Conservation (phyloP, 169 alveolate species). For the Cryptosporidium sp. region DNA sequence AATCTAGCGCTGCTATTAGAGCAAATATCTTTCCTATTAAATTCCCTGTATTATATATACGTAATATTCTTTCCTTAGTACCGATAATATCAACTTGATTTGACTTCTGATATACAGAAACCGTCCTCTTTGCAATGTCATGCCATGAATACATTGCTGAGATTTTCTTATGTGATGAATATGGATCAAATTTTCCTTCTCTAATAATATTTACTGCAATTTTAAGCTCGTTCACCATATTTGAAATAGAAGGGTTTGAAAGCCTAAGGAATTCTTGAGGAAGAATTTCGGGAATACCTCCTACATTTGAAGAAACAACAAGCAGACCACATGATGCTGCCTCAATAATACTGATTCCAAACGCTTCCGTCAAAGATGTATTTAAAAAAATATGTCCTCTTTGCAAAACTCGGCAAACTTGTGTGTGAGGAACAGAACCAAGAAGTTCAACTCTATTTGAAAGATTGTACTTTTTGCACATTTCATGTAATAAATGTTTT, state of each 20-base stretch:
- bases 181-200: conserved; percentile 81
- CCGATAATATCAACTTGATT: conserved; percentile 32
- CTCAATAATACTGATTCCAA: conserved; percentile 98
- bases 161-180: conserved; percentile 82
- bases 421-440: conserved; percentile 92
- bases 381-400: conserved; percentile 98
- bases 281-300: conserved; percentile 97
- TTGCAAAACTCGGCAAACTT: conserved; percentile 94
- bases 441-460: conserved; percentile 94
- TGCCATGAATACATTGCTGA: conserved; percentile 87
- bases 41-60: conserved; percentile 75
- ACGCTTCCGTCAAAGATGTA: conserved; percentile 98
- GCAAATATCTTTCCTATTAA: conserved; percentile 77
- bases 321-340: conserved; percentile 99
- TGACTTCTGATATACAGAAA: conserved; percentile 82
- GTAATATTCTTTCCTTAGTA: conserved; percentile 71
- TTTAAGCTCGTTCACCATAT: conserved; percentile 81
- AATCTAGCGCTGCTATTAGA: conserved; percentile 43
- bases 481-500: conserved; percentile 92
- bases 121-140: conserved; percentile 86
- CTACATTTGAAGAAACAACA: conserved; percentile 98
- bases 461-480: conserved; percentile 92
- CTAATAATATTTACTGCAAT: conserved; percentile 85
- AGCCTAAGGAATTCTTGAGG: conserved; percentile 87
- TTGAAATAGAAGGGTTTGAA: conserved; percentile 87